phyloP scores from a whole-genome alignment of 768 basidiomycete species.

The Chalciporus sphaerocephalus region DNA sequence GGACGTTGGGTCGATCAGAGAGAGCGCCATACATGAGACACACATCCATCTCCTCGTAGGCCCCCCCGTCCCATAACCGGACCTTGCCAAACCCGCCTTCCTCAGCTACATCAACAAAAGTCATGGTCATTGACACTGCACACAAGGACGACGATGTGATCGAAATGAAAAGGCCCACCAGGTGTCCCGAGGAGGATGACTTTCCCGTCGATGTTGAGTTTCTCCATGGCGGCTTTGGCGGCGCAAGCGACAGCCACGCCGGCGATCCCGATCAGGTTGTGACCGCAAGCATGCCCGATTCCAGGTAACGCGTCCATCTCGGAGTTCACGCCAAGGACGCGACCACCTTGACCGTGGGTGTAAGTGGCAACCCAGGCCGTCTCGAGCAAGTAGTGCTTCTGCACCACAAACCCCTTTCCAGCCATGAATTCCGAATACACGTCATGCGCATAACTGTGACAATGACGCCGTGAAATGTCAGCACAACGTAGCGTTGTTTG shows the following conservation, averaged over 20 bases:
- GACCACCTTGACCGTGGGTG: constrained; percentile 59
- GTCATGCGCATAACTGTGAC: constrained; percentile 67
- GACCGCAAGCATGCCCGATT: constrained; percentile 74
- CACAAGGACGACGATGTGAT: too few relatives aligned
- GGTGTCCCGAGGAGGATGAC: constrained; percentile 76
- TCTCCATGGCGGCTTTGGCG: constrained; percentile 58
- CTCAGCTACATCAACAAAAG: too few relatives aligned
- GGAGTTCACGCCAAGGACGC: constrained; percentile 74
- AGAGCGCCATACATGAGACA: constrained; percentile 59
- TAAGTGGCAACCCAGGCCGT: constrained; percentile 78
- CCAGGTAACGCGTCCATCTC: constrained; percentile 68
- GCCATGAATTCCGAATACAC: constrained; percentile 62
- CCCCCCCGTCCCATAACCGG: constrained; percentile 66
- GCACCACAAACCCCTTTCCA: constrained; percentile 61
- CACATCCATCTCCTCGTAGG: constrained; percentile 71
- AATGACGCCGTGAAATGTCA: too few relatives aligned
- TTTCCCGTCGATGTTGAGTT: constrained; percentile 60
- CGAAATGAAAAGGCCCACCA: too few relatives aligned
- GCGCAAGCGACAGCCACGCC: constrained; percentile 72
- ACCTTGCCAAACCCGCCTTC: constrained; percentile 77
- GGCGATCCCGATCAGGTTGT: constrained; percentile 75
- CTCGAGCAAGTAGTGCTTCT: constrained; percentile 55
- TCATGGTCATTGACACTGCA: too few relatives aligned
- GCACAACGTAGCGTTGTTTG: too few relatives aligned
- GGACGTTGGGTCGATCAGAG: not conserved